phyloP scores from a whole-genome alignment of 1,284 basidiomycete species.

The Thecaphora frezii region DNA sequence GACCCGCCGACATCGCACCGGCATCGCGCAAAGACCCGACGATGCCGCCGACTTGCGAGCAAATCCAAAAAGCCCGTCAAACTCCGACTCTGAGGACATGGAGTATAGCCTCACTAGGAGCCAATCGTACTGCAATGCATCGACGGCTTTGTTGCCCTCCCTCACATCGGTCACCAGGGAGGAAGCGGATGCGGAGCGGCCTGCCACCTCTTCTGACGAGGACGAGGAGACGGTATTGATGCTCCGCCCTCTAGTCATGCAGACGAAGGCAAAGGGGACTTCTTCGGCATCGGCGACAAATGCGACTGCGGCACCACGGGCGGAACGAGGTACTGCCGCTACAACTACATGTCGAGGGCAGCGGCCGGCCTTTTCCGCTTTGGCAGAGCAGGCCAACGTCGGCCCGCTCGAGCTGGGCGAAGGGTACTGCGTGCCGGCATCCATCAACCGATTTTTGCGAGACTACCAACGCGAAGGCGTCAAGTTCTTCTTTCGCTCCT shows the following conservation, averaged over 20 bases:
- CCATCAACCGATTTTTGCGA: conserved; percentile 77
- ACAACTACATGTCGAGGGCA: background rate
- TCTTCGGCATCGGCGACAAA: background rate
- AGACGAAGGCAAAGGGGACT: background rate
- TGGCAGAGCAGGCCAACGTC: conserved; percentile 7
- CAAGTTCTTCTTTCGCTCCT: conserved; percentile 72
- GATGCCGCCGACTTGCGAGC: too few relatives aligned
- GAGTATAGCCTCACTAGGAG: conserved; percentile 1
- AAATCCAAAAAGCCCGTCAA: background rate
- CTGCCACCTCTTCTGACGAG: conserved; percentile 12
- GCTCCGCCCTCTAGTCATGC: background rate
- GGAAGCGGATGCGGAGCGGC: background rate
- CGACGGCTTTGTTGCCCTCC: background rate
- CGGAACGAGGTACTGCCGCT: background rate
- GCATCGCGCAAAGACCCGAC: too few relatives aligned
- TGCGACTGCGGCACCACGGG: background rate
- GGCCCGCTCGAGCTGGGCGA: conserved; percentile 15
- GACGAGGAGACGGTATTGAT: conserved; percentile 19
- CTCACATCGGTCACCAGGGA: background rate
- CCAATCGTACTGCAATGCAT: background rate
- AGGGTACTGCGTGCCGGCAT: conserved; percentile 65
- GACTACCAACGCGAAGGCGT: conserved; percentile 82
- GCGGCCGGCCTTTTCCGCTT: conserved; percentile 16
- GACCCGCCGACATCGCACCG: too few relatives aligned
- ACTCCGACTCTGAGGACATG: background rate